Evolutionary conservation across 2,329 filamentous ascomycete species (phyloP).

Genomic region (Penicillium sclerotigenum): DNA sequence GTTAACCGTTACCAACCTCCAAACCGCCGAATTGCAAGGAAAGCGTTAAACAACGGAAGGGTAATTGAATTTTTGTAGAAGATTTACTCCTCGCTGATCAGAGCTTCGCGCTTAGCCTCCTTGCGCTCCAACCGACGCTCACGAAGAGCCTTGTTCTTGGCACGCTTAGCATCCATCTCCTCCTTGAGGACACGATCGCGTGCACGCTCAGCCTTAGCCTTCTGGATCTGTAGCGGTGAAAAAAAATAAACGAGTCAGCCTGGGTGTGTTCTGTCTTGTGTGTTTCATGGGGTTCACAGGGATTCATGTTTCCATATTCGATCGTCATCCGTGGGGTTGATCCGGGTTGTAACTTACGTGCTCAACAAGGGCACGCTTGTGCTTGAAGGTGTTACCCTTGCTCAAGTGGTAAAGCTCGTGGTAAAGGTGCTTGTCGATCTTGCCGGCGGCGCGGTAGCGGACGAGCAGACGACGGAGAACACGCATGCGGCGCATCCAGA

Average conservation of each 20-base stretch:
- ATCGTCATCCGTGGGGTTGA: constrained; percentile 4
- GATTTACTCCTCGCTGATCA: constrained; percentile 64
- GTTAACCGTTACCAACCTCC: constrained; percentile 36
- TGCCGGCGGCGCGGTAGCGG: constrained; percentile 99
- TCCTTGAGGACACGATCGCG: constrained; percentile 96
- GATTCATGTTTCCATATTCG: background rate
- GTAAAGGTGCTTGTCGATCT: constrained; percentile 99
- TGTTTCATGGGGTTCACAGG: background rate
- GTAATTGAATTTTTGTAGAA: constrained; percentile 21
- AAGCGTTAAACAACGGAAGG: constrained; percentile 32
- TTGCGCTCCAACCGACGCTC: constrained; percentile 96
- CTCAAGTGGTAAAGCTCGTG: constrained; percentile 99
- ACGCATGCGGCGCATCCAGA: constrained; percentile 99
- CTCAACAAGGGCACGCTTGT: constrained; percentile 99
- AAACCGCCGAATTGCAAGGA: constrained; percentile 32
- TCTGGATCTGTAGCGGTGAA: constrained; percentile 75
- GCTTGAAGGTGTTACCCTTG: constrained; percentile 99
- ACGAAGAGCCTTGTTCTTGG: constrained; percentile 99
- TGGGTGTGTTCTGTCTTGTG: background rate
- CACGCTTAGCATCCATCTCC: constrained; percentile 99
- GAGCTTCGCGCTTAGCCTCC: constrained; percentile 82
- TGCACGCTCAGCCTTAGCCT: constrained; percentile 98
- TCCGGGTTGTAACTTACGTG: constrained; percentile 68
- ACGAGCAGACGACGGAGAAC: constrained; percentile 98
- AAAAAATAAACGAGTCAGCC: constrained; percentile 28